Evolutionary conservation across 164 flowering plant species (phyloP).

Genomic region (Vitis riparia): DNA sequence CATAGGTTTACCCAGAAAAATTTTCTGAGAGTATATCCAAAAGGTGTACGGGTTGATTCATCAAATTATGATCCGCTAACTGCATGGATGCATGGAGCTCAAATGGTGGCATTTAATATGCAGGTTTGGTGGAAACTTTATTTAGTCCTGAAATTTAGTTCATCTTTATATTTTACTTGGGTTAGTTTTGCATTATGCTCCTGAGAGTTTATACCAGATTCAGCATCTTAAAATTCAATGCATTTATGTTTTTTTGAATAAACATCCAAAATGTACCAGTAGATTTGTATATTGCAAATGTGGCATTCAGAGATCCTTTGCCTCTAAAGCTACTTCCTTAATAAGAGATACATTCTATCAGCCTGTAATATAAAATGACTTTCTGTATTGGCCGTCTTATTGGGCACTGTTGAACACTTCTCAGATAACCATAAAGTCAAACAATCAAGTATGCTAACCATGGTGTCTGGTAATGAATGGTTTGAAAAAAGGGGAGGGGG

Average conservation of each 20-base stretch:
- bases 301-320: background rate
- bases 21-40: conserved; percentile 45
- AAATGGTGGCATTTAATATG: conserved; percentile 26
- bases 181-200: background rate
- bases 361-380: too few relatives aligned
- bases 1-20: conserved; percentile 46
- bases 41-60: conserved; percentile 38
- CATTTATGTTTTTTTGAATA: background rate
- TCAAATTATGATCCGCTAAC: conserved; percentile 47
- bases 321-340: too few relatives aligned
- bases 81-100: conserved; percentile 56
- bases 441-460: too few relatives aligned
- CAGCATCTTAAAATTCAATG: background rate
- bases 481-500: too few relatives aligned
- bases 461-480: too few relatives aligned
- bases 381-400: too few relatives aligned
- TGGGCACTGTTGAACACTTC: too few relatives aligned
- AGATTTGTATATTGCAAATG: background rate
- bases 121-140: conserved; percentile 19
- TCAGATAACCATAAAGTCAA: too few relatives aligned
- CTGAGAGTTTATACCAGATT: background rate
- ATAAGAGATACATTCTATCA: too few relatives aligned
- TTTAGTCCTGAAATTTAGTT: background rate
- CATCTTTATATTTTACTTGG: background rate
- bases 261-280: background rate